Base-by-base conservation (phyloP, 2,329 filamentous ascomycete species). In the Colletotrichum neosansevieriae region DNA sequence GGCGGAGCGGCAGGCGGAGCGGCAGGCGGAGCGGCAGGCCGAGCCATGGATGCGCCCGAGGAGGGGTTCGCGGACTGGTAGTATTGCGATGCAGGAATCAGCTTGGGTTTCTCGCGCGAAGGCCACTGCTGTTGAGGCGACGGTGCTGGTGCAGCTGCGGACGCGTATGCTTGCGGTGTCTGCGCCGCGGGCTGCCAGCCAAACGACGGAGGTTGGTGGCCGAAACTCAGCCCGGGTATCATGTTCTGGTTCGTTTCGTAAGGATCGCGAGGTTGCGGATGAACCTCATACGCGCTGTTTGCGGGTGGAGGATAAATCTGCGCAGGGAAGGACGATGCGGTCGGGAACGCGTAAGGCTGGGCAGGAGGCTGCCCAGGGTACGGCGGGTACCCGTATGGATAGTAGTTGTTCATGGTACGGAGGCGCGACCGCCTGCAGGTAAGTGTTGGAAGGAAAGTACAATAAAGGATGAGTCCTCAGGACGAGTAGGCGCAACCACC, bases 351-450 rank as follows among this genome's bases (percentile, higher is more conserved):
- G 54, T 67, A 68, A n/a, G 51, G 63, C 21, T 70, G 59, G 40
- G 40, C 51, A 29, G 67, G 42, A n/a, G 64, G 63, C 34, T 76
- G 76, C 42, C 72, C 74, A 32, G 69, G 73, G 54, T 75, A 75
- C n/a, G 75, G 76, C 65, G 76, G 74, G 64, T 81, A 78, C 54
- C 76, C 74, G 58, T 79, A 79, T 15, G 78, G 76, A 67, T 79
- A 79, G 54, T 81, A 78, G 44, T 81, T 77, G 80, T 84, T 84
- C 42, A 66, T 73, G 54, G 61, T 13, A 49, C 7, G 32, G 29
- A 38, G 50, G 51, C 19, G 61, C 47, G 45, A 68, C 34, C 24
- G 61, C 45, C 51, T 57, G 38, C 45, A 17, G n/a, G n/a, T 51
- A 21, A n/a, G 9, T 51, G 29, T 19, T 24, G 29, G 49, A 17